Evolutionary conservation across 352 stramenopile genomes (phyloP), one percentile per base, ranked within the genome.

Genomic region (Globisporangium echinulatum): DNA sequence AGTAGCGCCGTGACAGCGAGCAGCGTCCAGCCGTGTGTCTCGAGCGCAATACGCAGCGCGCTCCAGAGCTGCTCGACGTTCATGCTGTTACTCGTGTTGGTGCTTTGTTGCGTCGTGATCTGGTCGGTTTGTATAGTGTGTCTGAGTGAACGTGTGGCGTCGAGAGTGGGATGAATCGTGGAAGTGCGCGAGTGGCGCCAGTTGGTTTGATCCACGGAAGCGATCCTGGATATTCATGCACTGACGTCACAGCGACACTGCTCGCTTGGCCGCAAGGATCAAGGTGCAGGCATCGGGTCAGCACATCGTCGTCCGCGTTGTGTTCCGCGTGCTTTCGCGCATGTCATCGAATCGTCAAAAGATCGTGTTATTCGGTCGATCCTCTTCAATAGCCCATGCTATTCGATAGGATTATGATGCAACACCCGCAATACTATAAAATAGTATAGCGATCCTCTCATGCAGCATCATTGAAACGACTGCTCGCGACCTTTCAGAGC

Each of bases 21-120:
- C 50, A 88, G 55, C 60, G 69, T 74, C 78, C 77, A 88, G 37
- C 78, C 81, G 55, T 88, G 64, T 2, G 58, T 53, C 66, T 88
- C 81, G 5, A 90, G 54, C 51, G 66, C 19, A 38, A 48, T 46
- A 39, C 72, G 62, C 53, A 69, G 48, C 19, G 54, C 40, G 52
- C 59, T 14, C 76, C 74, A 83, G 38, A 64, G 59, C 17, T 25
- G 52, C 25, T 54, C 46, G 19, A 49, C 33, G 59, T 59, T 44
- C 59, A 64, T 64, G 10, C 9, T 47, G 13, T 1, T 3, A 39
- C 2, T 44, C 38, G 46, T 42, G 15, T n/a, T 14, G 10, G 42
- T 3, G 8, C 42, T 48, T 13, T 5, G 10, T 47, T 47, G 42
- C 11, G 42, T 47, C 42, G 13, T 10, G 42, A 14, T 47, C 10